These are phyloP conservation scores for Podaxis pistillaris DNA, from an alignment of 768 basidiomycete genomes.

Conservation along the genomic window DNA sequence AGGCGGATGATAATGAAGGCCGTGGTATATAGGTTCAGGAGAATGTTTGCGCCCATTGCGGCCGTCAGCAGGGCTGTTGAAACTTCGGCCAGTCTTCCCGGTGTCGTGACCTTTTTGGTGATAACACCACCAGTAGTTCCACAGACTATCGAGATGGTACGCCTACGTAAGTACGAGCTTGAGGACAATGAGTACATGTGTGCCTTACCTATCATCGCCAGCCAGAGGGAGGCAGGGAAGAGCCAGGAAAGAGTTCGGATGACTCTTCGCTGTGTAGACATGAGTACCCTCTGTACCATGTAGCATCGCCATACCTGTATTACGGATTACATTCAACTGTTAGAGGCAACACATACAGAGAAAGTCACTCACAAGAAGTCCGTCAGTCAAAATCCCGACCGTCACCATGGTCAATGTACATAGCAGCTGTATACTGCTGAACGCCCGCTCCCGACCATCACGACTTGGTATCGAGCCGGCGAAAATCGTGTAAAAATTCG, in stretches of 20 bases:
- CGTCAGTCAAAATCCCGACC: slow-evolving; percentile 1
- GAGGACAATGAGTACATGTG: too few species aligned
- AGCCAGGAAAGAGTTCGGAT: not conserved
- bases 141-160: not conserved
- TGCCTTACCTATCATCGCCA: not conserved
- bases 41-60: not conserved
- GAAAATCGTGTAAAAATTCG: slow-evolving; percentile 5
- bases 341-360: not conserved
- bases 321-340: not conserved
- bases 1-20: slow-evolving; percentile 4
- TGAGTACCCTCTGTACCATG: slow-evolving; percentile 2
- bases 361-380: slow-evolving; percentile 2
- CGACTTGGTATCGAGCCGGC: too few species aligned
- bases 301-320: slow-evolving; percentile 8
- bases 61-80: not conserved
- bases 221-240: not conserved
- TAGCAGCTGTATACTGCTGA: not conserved
- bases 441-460: not conserved
- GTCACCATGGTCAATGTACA: not conserved
- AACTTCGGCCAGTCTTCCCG: not conserved
- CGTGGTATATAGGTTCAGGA: slow-evolving; percentile 1
- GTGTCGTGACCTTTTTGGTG: not conserved
- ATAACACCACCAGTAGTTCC: not conserved
- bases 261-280: not conserved
- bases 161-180: not conserved